Evolutionary conservation across 202 grass and related monocot species (phyloP).

Genomic region (Eragrostis tef): DNA sequence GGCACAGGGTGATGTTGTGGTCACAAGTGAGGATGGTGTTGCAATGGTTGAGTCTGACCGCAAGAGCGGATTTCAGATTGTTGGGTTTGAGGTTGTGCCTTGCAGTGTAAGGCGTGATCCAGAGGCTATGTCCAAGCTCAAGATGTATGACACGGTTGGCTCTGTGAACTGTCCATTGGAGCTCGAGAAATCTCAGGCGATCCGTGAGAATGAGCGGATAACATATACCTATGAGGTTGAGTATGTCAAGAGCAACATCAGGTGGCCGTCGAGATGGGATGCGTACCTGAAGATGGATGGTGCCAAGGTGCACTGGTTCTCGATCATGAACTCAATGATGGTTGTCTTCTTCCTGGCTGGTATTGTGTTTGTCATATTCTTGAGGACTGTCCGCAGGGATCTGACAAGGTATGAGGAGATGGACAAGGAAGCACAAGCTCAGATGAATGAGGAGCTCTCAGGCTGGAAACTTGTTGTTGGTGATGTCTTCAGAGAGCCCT

Average conservation of each 20-base stretch:
- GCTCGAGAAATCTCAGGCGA: conserved; percentile 74
- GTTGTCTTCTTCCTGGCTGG: conserved; percentile 94
- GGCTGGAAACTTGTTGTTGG: conserved; percentile 92
- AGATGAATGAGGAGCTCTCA: conserved; percentile 87
- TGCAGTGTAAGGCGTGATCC: conserved; percentile 82
- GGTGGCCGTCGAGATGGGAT: conserved; percentile 94
- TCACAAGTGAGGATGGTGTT: conserved; percentile 70
- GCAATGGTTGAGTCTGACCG: conserved; percentile 67
- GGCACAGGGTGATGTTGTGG: conserved; percentile 74
- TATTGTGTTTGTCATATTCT: conserved; percentile 95
- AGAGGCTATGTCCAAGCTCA: conserved; percentile 68
- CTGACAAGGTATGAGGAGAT: conserved; percentile 89
- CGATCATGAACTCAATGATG: conserved; percentile 97
- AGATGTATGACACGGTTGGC: conserved; percentile 70
- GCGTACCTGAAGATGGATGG: conserved; percentile 93
- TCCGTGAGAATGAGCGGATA: conserved; percentile 77
- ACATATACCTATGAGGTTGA: conserved; percentile 87
- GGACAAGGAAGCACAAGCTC: conserved; percentile 93
- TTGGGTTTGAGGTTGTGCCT: conserved; percentile 87
- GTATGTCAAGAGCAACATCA: conserved; percentile 89
- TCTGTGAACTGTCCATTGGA: conserved; percentile 73
- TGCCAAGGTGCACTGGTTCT: conserved; percentile 92
- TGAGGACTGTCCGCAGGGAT: conserved; percentile 87
- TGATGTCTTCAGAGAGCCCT: conserved; percentile 90
- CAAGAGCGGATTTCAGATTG: conserved; percentile 79